These are phyloP conservation scores for Wickerhamiella australiensis DNA, from an alignment of 805 yeast genomes.

Conservation along the genomic window DNA sequence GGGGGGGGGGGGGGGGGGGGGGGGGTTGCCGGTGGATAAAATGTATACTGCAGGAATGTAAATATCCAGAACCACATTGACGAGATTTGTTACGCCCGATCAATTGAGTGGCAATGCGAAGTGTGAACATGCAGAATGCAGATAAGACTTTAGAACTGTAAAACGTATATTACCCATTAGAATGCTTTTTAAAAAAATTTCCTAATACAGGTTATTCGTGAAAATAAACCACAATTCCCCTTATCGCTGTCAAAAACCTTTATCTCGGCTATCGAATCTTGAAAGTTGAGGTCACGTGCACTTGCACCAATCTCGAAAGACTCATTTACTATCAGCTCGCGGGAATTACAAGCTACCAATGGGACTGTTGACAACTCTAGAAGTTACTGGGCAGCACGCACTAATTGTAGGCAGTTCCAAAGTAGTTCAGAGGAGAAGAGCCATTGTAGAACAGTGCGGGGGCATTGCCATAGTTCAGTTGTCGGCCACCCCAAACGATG, in stretches of 20 bases:
- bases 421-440: slow-evolving; percentile 13
- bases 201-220: too few relatives aligned
- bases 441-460: slow-evolving; percentile 17
- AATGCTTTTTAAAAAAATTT: too few relatives aligned
- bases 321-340: background rate
- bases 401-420: slow-evolving; percentile 18
- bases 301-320: background rate
- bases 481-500: slow-evolving; percentile 28
- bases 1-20: too few relatives aligned
- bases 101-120: too few relatives aligned
- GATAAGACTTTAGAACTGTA: too few relatives aligned
- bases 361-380: slow-evolving; percentile 19
- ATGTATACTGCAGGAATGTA: too few relatives aligned
- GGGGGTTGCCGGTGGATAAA: too few relatives aligned
- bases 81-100: too few relatives aligned
- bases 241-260: background rate
- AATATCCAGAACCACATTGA: too few relatives aligned
- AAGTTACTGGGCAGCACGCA: slow-evolving; percentile 17
- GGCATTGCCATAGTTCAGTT: slow-evolving; percentile 14
- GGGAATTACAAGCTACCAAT: slow-evolving; percentile 2
- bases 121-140: too few relatives aligned
- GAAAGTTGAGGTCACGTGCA: background rate
- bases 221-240: background rate
- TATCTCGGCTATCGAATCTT: too few relatives aligned
- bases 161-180: too few relatives aligned